Evolutionary conservation across 2,329 filamentous ascomycete species (phyloP), one percentile per base, ranked within the genome.

Genomic region (Xylaria sp.): DNA sequence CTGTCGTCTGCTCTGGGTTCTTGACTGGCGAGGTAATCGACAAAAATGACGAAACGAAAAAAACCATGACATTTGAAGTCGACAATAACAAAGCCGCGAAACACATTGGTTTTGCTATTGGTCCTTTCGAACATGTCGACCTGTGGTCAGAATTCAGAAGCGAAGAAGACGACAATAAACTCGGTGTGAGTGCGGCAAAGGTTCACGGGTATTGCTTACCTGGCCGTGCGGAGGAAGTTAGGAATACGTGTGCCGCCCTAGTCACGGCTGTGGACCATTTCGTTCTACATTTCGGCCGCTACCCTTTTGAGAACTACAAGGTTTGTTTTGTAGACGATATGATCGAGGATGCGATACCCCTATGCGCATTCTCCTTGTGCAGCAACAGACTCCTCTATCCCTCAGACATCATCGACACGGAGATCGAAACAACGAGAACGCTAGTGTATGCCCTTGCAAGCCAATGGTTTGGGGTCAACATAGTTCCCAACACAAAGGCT

Each of bases 261-360:
- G 91, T 94, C 19, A 88, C 87, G 74, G 92, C 93, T 1, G 89
- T 97, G n/a, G 95, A 99, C 75, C 92, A 91, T 75, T 93, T 98
- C 73, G 92, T 92, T 3, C 87, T 94, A 66, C 91, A 89, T 3
- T 98, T 94, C 74, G 92, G 93, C 25, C 89, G 91, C 21, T 99
- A 96, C 74, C 94, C 95, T 0, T 98, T 95, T 74, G 87, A 91
- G 28, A 93, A 91, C 72, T 98, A 96, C 82, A 96, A 96, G 72
- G 79, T 98, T 57, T 94, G 92, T 69, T 99, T 99, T 70, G 89
- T 99, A 17, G 95, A 99, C 70, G 95, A 99, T 75, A 85, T 95
- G 74, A 79, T 89, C 0, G 82, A 86, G 31, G 91, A 97, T 61
- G 90, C 90, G 0, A 82, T 90, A 19, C 86, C 93, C 17, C 87